Evolutionary conservation across 75 land plant species (phyloP), one percentile per base, ranked within the genome.

Genomic region (Chamaecyparis obtusa): DNA sequence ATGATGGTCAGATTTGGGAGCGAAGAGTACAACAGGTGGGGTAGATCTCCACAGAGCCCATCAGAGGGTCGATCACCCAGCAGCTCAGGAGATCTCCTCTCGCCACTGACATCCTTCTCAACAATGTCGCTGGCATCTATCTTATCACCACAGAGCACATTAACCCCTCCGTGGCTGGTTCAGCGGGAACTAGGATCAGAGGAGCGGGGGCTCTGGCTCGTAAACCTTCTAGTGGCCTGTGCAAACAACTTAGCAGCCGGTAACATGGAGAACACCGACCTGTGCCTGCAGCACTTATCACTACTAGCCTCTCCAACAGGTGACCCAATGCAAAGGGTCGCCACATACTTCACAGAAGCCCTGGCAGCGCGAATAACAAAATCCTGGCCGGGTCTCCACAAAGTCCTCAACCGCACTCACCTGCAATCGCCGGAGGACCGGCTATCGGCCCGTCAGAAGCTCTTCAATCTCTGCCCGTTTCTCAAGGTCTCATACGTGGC

Each of bases 131-230:
- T 82, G 9, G 87, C 92, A 27, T 94, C 91, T 17, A 84, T 64
- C 44, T 87, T 88, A 77, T 88, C 69, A 16, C 89, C 91, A 41
- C 84, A 30, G 39, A 39, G 56, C 30, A 71, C 35, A 1, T 30
- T 71, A 2, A 43, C 89, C 33, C 69, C 75, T 76, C 85, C 43
- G 15, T 67, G 77, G 55, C 74, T 69, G 1, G 7, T 30, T 24
- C 91, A 86, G 76, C 9, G 74, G 32, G 94, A 95, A 90, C 89
- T 94, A 14, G 91, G 90, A 35, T 92, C 98, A 13, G 99, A 96
- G 83, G 96, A 97, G 87, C 79, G 99, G 76, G 99, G 99, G 35
- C 87, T 97, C 48, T 94, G 88, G 85, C 90, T 97, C 72, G 96
- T 97, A 90, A 95, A 93, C 57, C 89, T 95, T 51, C 87, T 96